Conservation (phyloP, 2,329 filamentous ascomycete genomes). For the Zymoseptoria tritici region DNA sequence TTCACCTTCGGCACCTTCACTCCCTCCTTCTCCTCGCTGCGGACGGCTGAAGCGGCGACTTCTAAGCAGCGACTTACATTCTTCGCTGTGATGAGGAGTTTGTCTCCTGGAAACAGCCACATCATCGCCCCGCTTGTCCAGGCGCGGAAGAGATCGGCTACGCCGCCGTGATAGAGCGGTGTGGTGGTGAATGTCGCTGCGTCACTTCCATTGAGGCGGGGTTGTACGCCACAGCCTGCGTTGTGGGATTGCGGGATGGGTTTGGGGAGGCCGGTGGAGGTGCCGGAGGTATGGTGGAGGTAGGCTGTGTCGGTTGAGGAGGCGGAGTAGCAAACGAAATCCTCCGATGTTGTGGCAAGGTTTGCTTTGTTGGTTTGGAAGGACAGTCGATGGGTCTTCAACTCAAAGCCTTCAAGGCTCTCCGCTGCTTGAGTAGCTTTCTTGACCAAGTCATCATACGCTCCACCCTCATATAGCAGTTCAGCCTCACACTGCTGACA, state of each 20-base stretch:
- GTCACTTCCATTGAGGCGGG: constrained; percentile 34
- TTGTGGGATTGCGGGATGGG: constrained; percentile 53
- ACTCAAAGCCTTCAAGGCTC: neutral
- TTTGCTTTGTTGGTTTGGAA: neutral
- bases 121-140: constrained; percentile 55
- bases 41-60: constrained; percentile 25
- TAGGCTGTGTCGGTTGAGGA: constrained; percentile 43
- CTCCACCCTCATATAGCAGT: constrained; percentile 42
- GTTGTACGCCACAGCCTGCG: constrained; percentile 49
- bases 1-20: constrained; percentile 32
- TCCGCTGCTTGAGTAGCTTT: constrained; percentile 16
- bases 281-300: constrained; percentile 58
- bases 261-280: constrained; percentile 56
- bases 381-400: neutral
- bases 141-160: constrained; percentile 55
- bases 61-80: constrained; percentile 47
- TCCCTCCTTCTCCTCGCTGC: neutral
- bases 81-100: constrained; percentile 48
- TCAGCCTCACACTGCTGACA: constrained; percentile 41
- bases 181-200: constrained; percentile 57
- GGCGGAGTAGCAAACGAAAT: neutral
- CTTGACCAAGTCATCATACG: constrained; percentile 29
- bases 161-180: constrained; percentile 58
- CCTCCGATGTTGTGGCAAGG: neutral
- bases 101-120: constrained; percentile 55